These are phyloP conservation scores for Talaromyces sp. DNA, from an alignment of 2,329 filamentous ascomycete genomes.

Conservation along the genomic window DNA sequence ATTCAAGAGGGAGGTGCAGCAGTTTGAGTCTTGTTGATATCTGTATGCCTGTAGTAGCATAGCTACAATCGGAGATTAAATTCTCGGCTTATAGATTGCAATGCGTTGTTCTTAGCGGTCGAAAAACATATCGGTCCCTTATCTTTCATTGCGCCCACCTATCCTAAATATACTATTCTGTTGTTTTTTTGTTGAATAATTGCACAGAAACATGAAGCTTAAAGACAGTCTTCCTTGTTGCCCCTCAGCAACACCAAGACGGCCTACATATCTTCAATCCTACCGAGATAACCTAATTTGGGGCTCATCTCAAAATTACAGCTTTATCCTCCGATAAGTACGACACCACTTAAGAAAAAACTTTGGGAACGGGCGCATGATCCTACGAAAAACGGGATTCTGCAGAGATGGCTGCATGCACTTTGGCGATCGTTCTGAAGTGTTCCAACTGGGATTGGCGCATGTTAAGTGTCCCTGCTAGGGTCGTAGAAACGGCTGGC, in stretches of 20 bases:
- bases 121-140: no score
- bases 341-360: background rate
- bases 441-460: background rate
- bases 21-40: background rate
- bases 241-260: background rate
- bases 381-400: background rate
- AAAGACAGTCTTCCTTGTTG: background rate
- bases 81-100: no score
- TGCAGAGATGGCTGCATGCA: background rate
- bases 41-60: background rate
- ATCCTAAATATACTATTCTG: no score
- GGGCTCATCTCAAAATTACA: background rate
- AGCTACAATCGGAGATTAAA: no score
- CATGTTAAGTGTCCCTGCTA: background rate
- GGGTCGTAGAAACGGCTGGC: no score
- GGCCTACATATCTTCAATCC: no score
- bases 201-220: background rate
- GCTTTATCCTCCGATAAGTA: background rate
- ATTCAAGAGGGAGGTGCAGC: background rate
- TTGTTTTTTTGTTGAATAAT: no score
- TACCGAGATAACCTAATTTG: no score
- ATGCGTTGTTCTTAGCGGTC: no score
- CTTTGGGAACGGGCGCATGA: background rate
- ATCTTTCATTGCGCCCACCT: no score
- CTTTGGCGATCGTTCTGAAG: background rate